phyloP scores from a whole-genome alignment of 2,329 filamentous ascomycete species.

The Gremmenia infestans region DNA sequence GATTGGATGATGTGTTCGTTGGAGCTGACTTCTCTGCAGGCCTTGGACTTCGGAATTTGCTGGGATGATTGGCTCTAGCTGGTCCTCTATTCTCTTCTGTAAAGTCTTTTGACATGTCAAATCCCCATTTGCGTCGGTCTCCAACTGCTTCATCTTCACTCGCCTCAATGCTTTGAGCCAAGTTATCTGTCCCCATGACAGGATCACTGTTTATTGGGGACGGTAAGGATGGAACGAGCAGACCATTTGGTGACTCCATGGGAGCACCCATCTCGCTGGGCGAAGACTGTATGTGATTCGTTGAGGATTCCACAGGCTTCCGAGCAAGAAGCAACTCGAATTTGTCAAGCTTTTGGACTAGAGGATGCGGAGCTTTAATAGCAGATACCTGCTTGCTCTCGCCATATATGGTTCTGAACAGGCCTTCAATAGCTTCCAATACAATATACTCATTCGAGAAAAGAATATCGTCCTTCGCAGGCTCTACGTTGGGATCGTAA shows the following conservation, averaged over 20 bases:
- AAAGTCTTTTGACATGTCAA: conserved; percentile 43
- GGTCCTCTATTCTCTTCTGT: conserved; percentile 38
- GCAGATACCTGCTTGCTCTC: conserved; percentile 4
- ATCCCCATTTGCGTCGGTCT: conserved; percentile 28
- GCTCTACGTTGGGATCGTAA: conserved; percentile 70
- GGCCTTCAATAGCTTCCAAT: conserved; percentile 30
- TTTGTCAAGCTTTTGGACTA: conserved; percentile 6
- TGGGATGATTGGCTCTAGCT: not conserved
- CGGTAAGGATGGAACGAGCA: not conserved
- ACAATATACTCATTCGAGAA: conserved; percentile 52
- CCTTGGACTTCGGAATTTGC: not conserved
- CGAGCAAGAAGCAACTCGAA: conserved; percentile 26
- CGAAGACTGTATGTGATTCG: not conserved
- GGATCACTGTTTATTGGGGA: not conserved
- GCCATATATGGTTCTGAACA: conserved; percentile 28
- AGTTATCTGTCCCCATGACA: not conserved
- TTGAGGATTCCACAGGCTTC: conserved; percentile 2
- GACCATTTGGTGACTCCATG: not conserved
- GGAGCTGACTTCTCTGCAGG: not conserved
- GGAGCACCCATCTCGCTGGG: not conserved
- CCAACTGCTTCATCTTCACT: not conserved
- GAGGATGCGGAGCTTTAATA: not conserved
- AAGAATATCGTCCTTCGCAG: conserved; percentile 66
- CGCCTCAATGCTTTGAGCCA: not conserved
- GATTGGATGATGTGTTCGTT: not conserved